Base-by-base conservation (phyloP, 2,329 filamentous ascomycete species). In the Sclerotinia glacialis region DNA sequence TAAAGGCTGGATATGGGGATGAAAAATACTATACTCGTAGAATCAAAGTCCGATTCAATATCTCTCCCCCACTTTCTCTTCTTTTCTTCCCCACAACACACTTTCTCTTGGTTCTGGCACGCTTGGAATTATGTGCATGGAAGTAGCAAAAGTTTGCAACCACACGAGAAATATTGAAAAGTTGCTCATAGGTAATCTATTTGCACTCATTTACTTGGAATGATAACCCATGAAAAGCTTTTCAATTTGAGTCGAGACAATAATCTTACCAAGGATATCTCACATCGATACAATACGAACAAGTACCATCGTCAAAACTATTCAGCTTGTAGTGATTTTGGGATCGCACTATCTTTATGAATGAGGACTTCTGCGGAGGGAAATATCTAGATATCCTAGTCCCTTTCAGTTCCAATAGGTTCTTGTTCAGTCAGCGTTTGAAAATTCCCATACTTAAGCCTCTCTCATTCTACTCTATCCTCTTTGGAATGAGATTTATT, bases 71-170 rank as follows among this genome's bases (percentile, higher is more conserved):
- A n/a, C 21, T n/a, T 46, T 49, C 5, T 12, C 11, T 31, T 40
- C 2, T 40, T 14, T 40, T 16, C 37, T 16, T 14, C 37, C 37
- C 37, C 14, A 4, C 23, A n/a, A 8, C 9, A 47, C 4, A 2
- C n/a, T 23, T 28, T 26, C 4, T 11, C 14, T 37, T 23, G 12
- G 28, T 28, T 49, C 21, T 23, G 14, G 2, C 47, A 21, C 14
- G 14, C 44, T 47, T 37, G 28, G 21, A 47, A 37, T 28, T 9
- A 37, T 26, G 21, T 26, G 4, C 7, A 21, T 49, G 21, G 11
- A 21, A 31, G 44, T 37, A 49, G 44, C 55, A 47, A 59, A 59
- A 47, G 42, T 34, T 59, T 59, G 42, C 42, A 59, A 46, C 28
- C 31, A 49, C 28, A 7, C 28, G 21, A 23, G 7, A 9, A 49